Evolutionary conservation across 345 rosid species (phyloP).

Genomic region (Eucalyptus pauciflora): DNA sequence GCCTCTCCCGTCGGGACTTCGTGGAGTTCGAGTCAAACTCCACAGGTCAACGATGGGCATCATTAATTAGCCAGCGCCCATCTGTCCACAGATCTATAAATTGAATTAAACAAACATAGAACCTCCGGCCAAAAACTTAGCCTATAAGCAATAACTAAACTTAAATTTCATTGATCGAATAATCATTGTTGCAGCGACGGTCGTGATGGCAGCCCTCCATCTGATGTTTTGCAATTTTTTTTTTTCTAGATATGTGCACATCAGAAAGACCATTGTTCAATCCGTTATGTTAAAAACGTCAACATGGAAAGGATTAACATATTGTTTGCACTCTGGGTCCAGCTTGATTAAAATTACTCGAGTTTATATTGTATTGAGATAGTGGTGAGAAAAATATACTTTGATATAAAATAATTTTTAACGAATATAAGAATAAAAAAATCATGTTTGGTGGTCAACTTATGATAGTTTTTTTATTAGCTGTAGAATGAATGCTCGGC

Average conservation of each 20-base stretch:
- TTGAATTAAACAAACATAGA: background rate
- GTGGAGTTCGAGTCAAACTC: background rate
- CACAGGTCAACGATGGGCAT: background rate
- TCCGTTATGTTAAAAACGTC: background rate
- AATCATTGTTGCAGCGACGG: background rate
- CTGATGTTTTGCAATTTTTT: background rate
- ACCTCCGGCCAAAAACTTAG: background rate
- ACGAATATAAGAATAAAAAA: background rate
- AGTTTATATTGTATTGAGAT: background rate
- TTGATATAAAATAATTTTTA: background rate
- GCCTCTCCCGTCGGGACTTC: background rate
- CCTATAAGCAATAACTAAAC: background rate
- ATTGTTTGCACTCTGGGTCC: background rate
- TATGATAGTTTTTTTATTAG: background rate
- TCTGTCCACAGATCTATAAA: background rate
- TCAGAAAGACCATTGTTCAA: background rate
- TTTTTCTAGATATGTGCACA: background rate
- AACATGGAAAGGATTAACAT: background rate
- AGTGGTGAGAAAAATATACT: background rate
- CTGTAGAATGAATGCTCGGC: background rate
- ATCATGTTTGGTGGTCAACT: background rate
- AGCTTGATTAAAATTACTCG: background rate
- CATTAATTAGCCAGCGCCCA: accelerated
- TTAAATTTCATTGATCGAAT: background rate
- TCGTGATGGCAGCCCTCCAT: background rate